Evolutionary conservation across 768 basidiomycete species (phyloP).

Genomic region (Kwoniella heveanensis): DNA sequence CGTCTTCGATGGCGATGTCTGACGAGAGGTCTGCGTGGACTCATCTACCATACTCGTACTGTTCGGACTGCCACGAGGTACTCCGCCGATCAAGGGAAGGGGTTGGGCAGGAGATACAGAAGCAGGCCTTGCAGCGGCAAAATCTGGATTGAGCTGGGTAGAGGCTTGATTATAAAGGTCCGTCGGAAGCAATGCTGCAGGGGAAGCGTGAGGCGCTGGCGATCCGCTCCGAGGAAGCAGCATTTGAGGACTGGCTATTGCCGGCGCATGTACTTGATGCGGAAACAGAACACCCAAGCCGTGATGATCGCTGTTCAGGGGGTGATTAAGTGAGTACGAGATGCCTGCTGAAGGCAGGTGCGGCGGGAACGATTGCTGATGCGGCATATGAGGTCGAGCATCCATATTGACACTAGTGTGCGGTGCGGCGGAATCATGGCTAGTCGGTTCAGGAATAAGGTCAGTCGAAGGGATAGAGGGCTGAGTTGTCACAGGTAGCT

Average conservation of each 20-base stretch:
- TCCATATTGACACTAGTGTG: not conserved
- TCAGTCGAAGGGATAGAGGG: too few relatives aligned
- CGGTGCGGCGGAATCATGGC: too few relatives aligned
- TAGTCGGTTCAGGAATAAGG: too few relatives aligned
- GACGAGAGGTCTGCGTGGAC: constrained; percentile 11
- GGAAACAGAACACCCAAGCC: not conserved
- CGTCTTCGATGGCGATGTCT: constrained; percentile 9
- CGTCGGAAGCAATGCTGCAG: not conserved
- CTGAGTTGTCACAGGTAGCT: too few relatives aligned
- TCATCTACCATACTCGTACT: constrained; percentile 8
- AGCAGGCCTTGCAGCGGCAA: too few relatives aligned
- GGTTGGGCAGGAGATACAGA: too few relatives aligned
- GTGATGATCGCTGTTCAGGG: not conserved
- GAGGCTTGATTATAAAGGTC: not conserved
- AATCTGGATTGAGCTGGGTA: not conserved
- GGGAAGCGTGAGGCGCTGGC: not conserved
- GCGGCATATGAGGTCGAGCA: not conserved
- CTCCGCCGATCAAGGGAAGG: not conserved
- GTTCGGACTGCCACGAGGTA: not conserved
- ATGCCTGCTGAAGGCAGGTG: not conserved
- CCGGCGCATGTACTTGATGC: not conserved
- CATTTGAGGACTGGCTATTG: not conserved
- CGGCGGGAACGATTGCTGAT: not conserved
- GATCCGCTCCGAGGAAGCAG: not conserved
- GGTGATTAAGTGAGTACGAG: not conserved